Evolutionary conservation across 306 rosid genomes (phyloP).

Genomic region (Bauhinia variegata): DNA sequence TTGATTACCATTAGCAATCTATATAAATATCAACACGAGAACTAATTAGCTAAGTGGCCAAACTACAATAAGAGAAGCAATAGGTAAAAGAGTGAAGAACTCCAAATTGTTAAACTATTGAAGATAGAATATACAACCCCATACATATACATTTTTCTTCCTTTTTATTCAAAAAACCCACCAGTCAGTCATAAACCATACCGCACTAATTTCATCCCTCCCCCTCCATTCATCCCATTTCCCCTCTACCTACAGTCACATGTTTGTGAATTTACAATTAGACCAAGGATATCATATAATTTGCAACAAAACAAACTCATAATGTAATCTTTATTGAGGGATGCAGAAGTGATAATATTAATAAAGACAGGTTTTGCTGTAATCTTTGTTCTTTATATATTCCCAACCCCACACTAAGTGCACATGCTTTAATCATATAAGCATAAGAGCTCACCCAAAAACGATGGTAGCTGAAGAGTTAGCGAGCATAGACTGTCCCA

Average conservation of each 20-base stretch:
- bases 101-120: background rate
- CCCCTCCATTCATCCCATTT: constrained; percentile 20
- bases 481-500: constrained; percentile 66
- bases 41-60: constrained; percentile 15
- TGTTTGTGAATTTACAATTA: background rate
- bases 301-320: constrained; percentile 1
- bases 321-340: constrained; percentile 3
- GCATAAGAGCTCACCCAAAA: constrained; percentile 75
- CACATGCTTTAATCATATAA: constrained; percentile 17
- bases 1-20: constrained; percentile 34
- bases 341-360: background rate
- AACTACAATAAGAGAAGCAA: constrained; percentile 30
- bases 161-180: constrained; percentile 11
- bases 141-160: background rate
- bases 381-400: constrained; percentile 22
- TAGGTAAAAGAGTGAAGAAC: constrained; percentile 22
- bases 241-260: constrained; percentile 2
- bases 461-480: constrained; percentile 74
- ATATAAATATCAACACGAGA: constrained; percentile 19
- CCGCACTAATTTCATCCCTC: constrained; percentile 1
- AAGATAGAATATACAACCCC: constrained; percentile 19
- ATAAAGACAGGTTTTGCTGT: background rate
- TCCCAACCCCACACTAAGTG: constrained; percentile 19
- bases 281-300: constrained; percentile 13
- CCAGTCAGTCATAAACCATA: constrained; percentile 12